These are phyloP conservation scores for Ambrosia trifida DNA, from an alignment of 129 eudicot genomes.

Conservation along the genomic window DNA sequence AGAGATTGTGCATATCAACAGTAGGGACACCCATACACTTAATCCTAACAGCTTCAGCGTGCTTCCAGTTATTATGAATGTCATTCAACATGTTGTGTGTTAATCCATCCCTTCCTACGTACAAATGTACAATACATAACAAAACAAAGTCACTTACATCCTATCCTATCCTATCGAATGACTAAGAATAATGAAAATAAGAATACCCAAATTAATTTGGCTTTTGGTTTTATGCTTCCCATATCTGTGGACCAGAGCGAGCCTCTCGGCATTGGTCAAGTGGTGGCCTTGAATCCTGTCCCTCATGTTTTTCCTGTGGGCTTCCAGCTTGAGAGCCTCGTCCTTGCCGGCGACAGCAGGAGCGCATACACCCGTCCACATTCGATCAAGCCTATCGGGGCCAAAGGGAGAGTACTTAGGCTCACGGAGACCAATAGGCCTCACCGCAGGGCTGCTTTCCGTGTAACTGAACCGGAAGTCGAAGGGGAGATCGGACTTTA, in stretches of 20 bases:
- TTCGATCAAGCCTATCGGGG: slow-evolving; percentile 65
- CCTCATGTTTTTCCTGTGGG: slow-evolving; percentile 52
- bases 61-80: slow-evolving; percentile 93
- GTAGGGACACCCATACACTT: slow-evolving; percentile 99
- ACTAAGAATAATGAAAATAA: neutral
- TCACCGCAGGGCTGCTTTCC: slow-evolving; percentile 50
- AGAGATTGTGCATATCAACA: slow-evolving; percentile 87
- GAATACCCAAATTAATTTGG: slow-evolving; percentile 91
- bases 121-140: too few relatives aligned
- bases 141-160: too few relatives aligned
- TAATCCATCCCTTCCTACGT: slow-evolving; percentile 90
- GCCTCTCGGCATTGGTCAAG: slow-evolving; percentile 65
- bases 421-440: slow-evolving; percentile 90
- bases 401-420: slow-evolving; percentile 96
- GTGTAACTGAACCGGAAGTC: slow-evolving; percentile 93
- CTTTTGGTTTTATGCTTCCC: slow-evolving; percentile 55
- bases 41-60: slow-evolving; percentile 80
- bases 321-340: slow-evolving; percentile 43
- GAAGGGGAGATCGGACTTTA: slow-evolving; percentile 58
- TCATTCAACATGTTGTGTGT: slow-evolving; percentile 94
- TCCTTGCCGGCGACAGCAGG: slow-evolving; percentile 60
- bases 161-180: too few relatives aligned
- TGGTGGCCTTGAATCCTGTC: slow-evolving; percentile 59
- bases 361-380: slow-evolving; percentile 90
- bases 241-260: slow-evolving; percentile 52